Conservation (phyloP, 768 basidiomycete species). For the Trametes maxima region DNA sequence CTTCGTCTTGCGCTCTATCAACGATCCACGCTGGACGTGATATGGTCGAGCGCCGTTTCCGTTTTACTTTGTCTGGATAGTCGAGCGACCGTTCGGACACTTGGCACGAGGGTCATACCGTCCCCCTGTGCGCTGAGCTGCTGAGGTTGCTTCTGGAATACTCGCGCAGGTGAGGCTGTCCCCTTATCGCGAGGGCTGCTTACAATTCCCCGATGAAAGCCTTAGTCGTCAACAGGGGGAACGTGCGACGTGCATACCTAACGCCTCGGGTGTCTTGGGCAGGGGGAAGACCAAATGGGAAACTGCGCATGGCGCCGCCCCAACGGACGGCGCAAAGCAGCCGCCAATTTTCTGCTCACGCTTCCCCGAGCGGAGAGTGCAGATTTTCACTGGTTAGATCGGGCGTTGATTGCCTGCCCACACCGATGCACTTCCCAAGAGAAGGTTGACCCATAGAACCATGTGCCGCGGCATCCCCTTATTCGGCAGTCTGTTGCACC, state of each 20-base stretch:
- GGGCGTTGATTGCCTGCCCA: constrained; percentile 5
- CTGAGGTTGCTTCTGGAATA: too few relatives aligned
- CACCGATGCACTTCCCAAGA: constrained; percentile 10
- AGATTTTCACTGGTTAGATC: constrained; percentile 10
- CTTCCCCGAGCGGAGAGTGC: background rate
- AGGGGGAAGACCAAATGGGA: too few relatives aligned
- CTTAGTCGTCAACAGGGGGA: too few relatives aligned
- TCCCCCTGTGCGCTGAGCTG: background rate
- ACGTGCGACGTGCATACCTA: too few relatives aligned
- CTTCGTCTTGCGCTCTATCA: background rate
- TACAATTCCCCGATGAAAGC: background rate
- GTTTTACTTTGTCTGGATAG: background rate
- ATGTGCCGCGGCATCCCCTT: constrained; percentile 4
- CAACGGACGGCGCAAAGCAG: background rate
- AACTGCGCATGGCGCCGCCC: too few relatives aligned
- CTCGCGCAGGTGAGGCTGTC: too few relatives aligned
- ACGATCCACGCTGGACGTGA: too few relatives aligned
- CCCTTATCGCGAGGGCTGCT: background rate
- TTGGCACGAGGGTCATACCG: background rate
- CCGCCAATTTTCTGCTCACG: background rate
- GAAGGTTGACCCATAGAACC: background rate
- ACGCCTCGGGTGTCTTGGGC: too few relatives aligned
- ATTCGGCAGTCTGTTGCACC: constrained; percentile 13
- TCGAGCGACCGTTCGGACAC: background rate
- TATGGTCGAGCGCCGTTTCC: background rate